Evolutionary conservation across 2,329 filamentous ascomycete species (phyloP), one percentile per base, ranked within the genome.

Genomic region (Monosporascus cannonballus): DNA sequence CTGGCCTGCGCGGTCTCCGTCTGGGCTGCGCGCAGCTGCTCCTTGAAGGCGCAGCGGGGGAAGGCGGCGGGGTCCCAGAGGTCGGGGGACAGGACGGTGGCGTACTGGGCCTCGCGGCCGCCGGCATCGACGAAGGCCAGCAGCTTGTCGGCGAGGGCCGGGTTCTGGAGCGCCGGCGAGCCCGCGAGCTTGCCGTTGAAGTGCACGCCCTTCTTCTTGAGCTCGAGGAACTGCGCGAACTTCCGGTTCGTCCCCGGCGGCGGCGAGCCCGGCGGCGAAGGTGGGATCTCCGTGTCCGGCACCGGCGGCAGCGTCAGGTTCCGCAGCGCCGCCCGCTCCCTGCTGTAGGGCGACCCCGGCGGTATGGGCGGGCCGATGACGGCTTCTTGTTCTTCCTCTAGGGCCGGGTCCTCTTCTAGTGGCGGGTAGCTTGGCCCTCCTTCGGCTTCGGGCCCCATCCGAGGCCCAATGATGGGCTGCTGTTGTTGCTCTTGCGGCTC

Each of bases 191-290:
- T 85, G 61, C 83, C 76, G 67, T 94, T 92, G 76, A 93, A 93
- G 69, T 94, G 89, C 17, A 85, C 76, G 4, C 85, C 85, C 57
- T 86, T 82, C 63, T 82, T 84, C 72, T 94, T 94, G n/a, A 93
- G 77, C 46, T 82, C 76, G 0, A 93, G 78, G 59, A 94, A 93
- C 54, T 84, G 82, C 56, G 83, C 78, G 60, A 93, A 86, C 61
- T 90, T 91, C 59, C 80, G 77, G 49, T 79, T 85, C 14, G 84
- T 69, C 42, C 71, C 60, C 36, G 73, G 65, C 0, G 75, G 71
- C 11, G 81, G 81, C 2, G 81, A 80, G 24, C 81, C 81, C 1
- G 86, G 84, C 1, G 89, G 89, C 4, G 88, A 90, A 9, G 81
- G 76, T 0, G 89, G 89, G 56, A 94, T 90, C 60, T 84, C 76